Conservation (phyloP, 176 grass and related monocot genomes). For the Miscanthus lutarioriparius region DNA sequence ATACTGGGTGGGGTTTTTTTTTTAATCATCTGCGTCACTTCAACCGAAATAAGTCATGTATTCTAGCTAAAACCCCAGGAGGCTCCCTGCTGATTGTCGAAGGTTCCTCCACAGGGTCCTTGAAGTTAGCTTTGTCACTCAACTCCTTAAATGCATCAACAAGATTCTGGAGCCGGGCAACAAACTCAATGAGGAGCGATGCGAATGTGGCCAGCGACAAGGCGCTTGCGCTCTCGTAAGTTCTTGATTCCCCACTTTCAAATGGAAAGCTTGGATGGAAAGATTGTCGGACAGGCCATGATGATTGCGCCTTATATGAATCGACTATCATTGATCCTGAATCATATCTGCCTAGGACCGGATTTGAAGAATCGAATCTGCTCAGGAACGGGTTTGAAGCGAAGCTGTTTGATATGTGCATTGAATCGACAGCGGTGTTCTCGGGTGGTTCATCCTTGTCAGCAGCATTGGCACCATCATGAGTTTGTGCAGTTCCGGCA, state of each 20-base stretch:
- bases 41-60: slow-evolving; percentile 26
- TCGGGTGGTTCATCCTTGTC: slow-evolving; percentile 9
- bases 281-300: slow-evolving; percentile 62
- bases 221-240: slow-evolving; percentile 85
- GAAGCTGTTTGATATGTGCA: slow-evolving; percentile 42
- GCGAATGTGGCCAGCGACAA: slow-evolving; percentile 85
- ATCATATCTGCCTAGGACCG: slow-evolving; percentile 28
- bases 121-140: slow-evolving; percentile 69
- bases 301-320: slow-evolving; percentile 35
- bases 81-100: slow-evolving; percentile 10
- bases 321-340: slow-evolving; percentile 29
- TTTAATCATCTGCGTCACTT: slow-evolving; percentile 24
- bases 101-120: slow-evolving; percentile 66
- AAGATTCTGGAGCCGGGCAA: slow-evolving; percentile 76
- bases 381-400: neutral
- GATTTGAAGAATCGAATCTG: neutral
- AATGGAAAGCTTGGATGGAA: slow-evolving; percentile 32
- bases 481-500: slow-evolving; percentile 13
- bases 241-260: slow-evolving; percentile 47
- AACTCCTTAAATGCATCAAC: slow-evolving; percentile 78
- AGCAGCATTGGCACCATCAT: neutral
- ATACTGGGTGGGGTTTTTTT: neutral
- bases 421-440: neutral
- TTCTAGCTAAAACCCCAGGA: slow-evolving; percentile 29
- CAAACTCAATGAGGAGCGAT: slow-evolving; percentile 91